phyloP scores from a whole-genome alignment of 345 rosid genomes.

The Turritis glabra region DNA sequence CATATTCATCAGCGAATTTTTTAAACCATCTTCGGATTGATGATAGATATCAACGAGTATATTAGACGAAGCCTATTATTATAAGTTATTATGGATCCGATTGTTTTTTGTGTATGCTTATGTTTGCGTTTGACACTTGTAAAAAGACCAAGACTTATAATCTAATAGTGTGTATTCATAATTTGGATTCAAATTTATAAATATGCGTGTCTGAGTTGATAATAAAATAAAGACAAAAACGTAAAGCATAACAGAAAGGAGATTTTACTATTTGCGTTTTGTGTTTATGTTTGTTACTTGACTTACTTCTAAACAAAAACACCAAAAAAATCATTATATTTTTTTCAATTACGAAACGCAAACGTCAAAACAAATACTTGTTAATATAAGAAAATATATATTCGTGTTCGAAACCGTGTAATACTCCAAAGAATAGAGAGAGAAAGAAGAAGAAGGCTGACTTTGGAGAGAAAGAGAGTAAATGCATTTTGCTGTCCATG shows the following conservation, averaged over 20 bases:
- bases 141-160: neutral
- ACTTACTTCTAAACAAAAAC: neutral
- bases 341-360: neutral
- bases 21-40: neutral
- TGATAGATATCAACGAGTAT: neutral
- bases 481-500: constrained; percentile 63
- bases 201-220: neutral
- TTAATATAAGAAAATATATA: neutral
- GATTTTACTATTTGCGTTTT: neutral
- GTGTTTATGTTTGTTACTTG: neutral
- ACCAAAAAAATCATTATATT: neutral
- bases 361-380: constrained; percentile 16
- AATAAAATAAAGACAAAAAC: neutral
- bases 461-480: constrained; percentile 59
- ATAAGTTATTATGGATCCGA: neutral
- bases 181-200: neutral
- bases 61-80: neutral
- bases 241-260: neutral
- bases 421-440: neutral
- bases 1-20: neutral
- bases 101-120: neutral
- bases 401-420: neutral
- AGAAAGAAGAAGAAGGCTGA: constrained; percentile 43
- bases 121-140: neutral
- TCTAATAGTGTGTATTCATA: neutral